These are phyloP conservation scores for Thermomyces lanuginosus DNA, from an alignment of 2,329 filamentous ascomycete species.

Conservation along the genomic window DNA sequence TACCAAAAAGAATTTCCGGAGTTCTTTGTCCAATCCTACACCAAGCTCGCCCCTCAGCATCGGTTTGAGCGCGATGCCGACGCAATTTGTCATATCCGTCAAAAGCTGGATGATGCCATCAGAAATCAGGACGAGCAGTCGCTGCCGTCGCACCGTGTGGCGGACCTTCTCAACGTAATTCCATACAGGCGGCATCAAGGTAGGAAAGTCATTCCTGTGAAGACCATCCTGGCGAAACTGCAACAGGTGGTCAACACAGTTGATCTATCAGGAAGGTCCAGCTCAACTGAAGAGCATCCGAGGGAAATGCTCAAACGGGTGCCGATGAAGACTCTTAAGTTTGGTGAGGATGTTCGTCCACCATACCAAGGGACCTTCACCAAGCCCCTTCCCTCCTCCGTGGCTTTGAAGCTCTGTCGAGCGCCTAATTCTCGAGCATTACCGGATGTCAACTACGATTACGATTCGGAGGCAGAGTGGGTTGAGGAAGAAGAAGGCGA, in stretches of 20 bases:
- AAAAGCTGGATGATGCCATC: constrained; percentile 30
- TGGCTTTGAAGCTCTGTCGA: constrained; percentile 32
- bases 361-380: constrained; percentile 48
- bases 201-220: constrained; percentile 31
- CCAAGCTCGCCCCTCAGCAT: constrained; percentile 46
- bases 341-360: constrained; percentile 46
- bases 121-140: constrained; percentile 8
- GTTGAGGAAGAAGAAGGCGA: constrained; percentile 57
- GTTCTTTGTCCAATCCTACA: constrained; percentile 62
- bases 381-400: constrained; percentile 24
- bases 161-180: constrained; percentile 23
- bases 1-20: constrained; percentile 61
- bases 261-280: constrained; percentile 22
- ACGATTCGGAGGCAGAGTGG: constrained; percentile 51
- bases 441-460: constrained; percentile 45
- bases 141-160: constrained; percentile 14
- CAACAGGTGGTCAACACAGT: constrained; percentile 28
- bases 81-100: constrained; percentile 37
- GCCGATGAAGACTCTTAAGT: constrained; percentile 42
- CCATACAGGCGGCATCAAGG: constrained; percentile 20
- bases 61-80: constrained; percentile 43
- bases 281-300: constrained; percentile 13
- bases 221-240: constrained; percentile 43
- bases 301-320: constrained; percentile 32
- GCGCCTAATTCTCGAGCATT: constrained; percentile 38